Evolutionary conservation across 2,329 filamentous ascomycete species (phyloP).

Genomic region (Nemania serpens): DNA sequence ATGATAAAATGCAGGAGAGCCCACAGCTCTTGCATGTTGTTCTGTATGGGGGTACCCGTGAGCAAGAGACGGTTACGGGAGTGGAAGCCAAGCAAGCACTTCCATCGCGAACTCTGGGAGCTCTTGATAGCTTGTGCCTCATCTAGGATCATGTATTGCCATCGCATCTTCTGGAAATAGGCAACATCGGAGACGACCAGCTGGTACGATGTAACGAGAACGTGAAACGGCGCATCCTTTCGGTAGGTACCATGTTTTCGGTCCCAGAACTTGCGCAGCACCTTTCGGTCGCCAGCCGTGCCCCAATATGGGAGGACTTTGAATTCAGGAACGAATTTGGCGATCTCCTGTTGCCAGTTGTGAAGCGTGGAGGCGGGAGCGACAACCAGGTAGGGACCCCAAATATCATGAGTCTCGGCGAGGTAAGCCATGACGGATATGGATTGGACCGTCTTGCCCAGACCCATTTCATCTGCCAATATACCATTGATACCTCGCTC

Average conservation of each 20-base stretch:
- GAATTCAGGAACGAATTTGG: slow-evolving; percentile 89
- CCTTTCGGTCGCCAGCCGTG: slow-evolving; percentile 89
- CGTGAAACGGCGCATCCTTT: slow-evolving; percentile 91
- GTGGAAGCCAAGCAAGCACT: slow-evolving; percentile 89
- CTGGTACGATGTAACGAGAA: slow-evolving; percentile 96
- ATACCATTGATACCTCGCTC: slow-evolving; percentile 99
- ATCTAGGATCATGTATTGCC: slow-evolving; percentile 99
- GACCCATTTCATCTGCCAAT: slow-evolving; percentile 98
- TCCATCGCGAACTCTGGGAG: slow-evolving; percentile 95
- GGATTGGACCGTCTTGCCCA: slow-evolving; percentile 97
- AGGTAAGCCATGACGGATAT: slow-evolving; percentile 99
- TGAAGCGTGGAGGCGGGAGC: slow-evolving; percentile 94
- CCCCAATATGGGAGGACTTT: slow-evolving; percentile 99
- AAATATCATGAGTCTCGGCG: slow-evolving; percentile 95
- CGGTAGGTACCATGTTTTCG: slow-evolving; percentile 96
- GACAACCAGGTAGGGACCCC: slow-evolving; percentile 96
- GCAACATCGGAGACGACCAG: slow-evolving; percentile 93
- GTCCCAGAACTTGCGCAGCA: slow-evolving; percentile 98
- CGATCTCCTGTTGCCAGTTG: slow-evolving; percentile 99
- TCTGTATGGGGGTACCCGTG: slow-evolving; percentile 97
- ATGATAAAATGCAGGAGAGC: slow-evolving; percentile 98
- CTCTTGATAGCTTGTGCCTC: slow-evolving; percentile 99
- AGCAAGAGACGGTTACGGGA: slow-evolving; percentile 92
- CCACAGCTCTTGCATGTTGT: slow-evolving; percentile 99
- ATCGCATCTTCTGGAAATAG: slow-evolving; percentile 98